Evolutionary conservation across 2,329 filamentous ascomycete species (phyloP).

Genomic region (Aspergillus sp.): DNA sequence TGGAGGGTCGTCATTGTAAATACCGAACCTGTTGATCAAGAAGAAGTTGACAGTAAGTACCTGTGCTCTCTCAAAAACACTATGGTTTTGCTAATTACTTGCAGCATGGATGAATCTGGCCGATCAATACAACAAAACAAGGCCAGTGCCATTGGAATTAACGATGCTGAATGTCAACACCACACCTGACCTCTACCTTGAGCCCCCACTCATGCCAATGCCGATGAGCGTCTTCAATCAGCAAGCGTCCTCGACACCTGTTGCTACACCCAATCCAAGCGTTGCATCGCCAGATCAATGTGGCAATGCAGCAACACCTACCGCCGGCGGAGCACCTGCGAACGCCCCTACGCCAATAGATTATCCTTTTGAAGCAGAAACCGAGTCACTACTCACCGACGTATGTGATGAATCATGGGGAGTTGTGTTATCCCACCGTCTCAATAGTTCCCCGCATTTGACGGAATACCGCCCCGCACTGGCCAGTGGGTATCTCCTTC

Average conservation of each 20-base stretch:
- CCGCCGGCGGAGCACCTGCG: conserved; percentile 26
- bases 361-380: conserved; percentile 41
- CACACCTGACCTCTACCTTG: conserved; percentile 30
- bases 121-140: conserved; percentile 35
- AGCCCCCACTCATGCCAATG: conserved; percentile 26
- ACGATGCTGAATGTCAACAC: conserved; percentile 31
- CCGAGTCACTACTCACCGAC: conserved; percentile 54
- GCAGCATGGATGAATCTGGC: conserved; percentile 33
- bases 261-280: conserved; percentile 33
- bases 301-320: conserved; percentile 35
- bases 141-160: conserved; percentile 29
- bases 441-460: conserved; percentile 37
- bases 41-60: conserved; percentile 46
- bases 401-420: conserved; percentile 57
- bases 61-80: neutral
- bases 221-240: conserved; percentile 28
- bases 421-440: conserved; percentile 49
- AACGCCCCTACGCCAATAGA: conserved; percentile 33
- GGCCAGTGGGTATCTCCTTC: conserved; percentile 44
- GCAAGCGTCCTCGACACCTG: conserved; percentile 31
- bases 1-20: conserved; percentile 55
- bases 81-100: conserved; percentile 13
- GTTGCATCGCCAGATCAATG: conserved; percentile 39
- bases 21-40: conserved; percentile 46
- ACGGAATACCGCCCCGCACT: conserved; percentile 39